A percentile compares a stretch with the other conserved stretches of the same genome.
These are phyloP conservation scores for Phlyctochytrium planicorne DNA, from an alignment of 192 early-diverging fungal genomes.

Conservation along the genomic window DNA sequence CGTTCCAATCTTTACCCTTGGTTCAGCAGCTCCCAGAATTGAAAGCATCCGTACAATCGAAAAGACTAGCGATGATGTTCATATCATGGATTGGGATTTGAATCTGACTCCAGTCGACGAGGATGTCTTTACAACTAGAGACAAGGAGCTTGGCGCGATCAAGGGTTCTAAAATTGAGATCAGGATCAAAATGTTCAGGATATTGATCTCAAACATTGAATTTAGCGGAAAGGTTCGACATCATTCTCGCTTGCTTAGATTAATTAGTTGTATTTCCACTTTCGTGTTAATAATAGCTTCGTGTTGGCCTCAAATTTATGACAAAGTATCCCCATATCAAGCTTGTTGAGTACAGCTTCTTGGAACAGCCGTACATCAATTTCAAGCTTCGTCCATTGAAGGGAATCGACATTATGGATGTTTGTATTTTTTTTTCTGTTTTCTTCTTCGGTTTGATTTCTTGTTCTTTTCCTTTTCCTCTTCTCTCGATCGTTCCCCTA, in stretches of 20 bases:
- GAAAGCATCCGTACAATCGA: slow-evolving; percentile 40
- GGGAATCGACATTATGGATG: slow-evolving; percentile 74
- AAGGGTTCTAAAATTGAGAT: slow-evolving; percentile 84
- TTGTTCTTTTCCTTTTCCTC: not conserved
- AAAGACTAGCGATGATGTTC: slow-evolving; percentile 33
- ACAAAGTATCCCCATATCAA: slow-evolving; percentile 85
- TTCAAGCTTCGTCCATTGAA: slow-evolving; percentile 86
- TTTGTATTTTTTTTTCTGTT: slow-evolving; percentile 49
- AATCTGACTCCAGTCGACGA: slow-evolving; percentile 83
- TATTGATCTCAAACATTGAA: slow-evolving; percentile 2
- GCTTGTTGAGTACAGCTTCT: slow-evolving; percentile 78
- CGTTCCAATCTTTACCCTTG: slow-evolving; percentile 47
- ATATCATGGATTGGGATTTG: slow-evolving; percentile 89
- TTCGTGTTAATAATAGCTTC: slow-evolving; percentile 54
- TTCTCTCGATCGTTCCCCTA: no score
- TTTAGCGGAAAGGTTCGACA: slow-evolving; percentile 2
- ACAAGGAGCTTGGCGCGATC: slow-evolving; percentile 41
- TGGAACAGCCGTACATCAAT: slow-evolving; percentile 83
- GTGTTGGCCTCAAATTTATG: slow-evolving; percentile 83
- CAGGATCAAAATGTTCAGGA: slow-evolving; percentile 65
- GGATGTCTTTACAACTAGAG: slow-evolving; percentile 37
- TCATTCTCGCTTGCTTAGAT: not conserved
- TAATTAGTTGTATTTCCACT: slow-evolving; percentile 19
- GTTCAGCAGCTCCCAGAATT: slow-evolving; percentile 46
- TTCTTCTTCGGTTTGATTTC: not conserved